Base-by-base conservation (phyloP, 352 stramenopile species). In the Globisporangium mamillatum region DNA sequence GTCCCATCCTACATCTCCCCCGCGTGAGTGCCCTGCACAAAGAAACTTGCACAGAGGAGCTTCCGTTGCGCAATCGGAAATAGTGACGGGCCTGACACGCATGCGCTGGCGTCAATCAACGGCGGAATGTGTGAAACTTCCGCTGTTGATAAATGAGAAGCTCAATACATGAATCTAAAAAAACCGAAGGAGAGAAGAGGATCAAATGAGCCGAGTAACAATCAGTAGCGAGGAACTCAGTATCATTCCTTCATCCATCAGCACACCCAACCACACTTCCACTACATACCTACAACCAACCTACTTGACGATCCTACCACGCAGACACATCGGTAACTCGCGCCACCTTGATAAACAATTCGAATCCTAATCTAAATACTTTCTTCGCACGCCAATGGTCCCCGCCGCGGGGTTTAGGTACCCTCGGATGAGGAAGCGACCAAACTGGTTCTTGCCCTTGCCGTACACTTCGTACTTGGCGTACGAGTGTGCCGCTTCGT, bases 361-460 rank as follows among this genome's bases (percentile, higher is more conserved):
- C 58, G 12, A 12, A 12, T 57, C 32, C 61, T 65, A 71, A 20
- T 90, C 80, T 65, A 90, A 73, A 73, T 92, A 92, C 52, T 74
- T 74, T 25, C 84, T 75, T 18, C 83, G 84, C 56, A 93, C 78
- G 0, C 59, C 74, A 52, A 93, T 81, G 14, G 67, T 72, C 6
- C 80, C 75, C 20, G 71, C 75, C 54, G 74, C 72, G 9, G 73
- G 71, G 55, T 86, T 88, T 29, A 85, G 55, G 53, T 88, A 91
- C 20, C 84, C 84, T 68, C 74, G 78, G 57, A 93, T 88, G 6
- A 93, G 73, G 64, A 93, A 93, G n/a, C 68, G 64, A 0, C 84
- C 84, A 52, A 79, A 93, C 46, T 69, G 78, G 60, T 93, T 93
- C 64, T 81, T 82, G 27, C 84, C 84, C 38, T 80, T 84, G 57